Percentiles rank a stretch among this genome's conserved stretches.
phyloP scores from a whole-genome alignment of 169 alveolate species.

The Toxoplasma gondii region DNA sequence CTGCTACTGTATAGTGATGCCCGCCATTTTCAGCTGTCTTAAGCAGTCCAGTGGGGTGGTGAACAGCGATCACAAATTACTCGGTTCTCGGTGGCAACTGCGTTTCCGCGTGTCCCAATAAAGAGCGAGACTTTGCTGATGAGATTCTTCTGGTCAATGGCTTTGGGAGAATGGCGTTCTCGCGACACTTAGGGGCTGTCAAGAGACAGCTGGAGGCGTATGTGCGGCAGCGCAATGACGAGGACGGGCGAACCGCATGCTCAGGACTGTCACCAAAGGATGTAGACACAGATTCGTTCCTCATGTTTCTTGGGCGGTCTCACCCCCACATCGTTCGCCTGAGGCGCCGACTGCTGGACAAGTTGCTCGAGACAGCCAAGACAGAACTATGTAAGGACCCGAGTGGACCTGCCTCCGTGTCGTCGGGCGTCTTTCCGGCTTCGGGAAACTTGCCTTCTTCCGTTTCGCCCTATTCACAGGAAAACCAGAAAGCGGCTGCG shows the following conservation, averaged over 20 bases:
- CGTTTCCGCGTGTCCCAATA: too few species aligned
- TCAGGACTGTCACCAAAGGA: neutral
- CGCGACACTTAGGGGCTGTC: neutral
- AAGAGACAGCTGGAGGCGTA: neutral
- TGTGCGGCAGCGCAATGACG: neutral
- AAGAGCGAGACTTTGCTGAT: too few species aligned
- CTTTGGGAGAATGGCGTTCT: neutral
- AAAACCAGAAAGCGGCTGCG: neutral
- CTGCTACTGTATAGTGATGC: too few species aligned
- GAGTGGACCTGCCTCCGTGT: neutral
- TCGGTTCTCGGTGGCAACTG: too few species aligned
- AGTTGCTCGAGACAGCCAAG: neutral
- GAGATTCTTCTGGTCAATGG: too few species aligned
- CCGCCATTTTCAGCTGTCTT: too few species aligned
- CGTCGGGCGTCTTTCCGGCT: neutral
- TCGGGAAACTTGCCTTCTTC: too few species aligned
- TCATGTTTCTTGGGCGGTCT: neutral
- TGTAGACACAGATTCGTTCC: neutral
- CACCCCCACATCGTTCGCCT: conserved; percentile 9
- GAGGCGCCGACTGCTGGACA: conserved; percentile 21
- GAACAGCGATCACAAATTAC: too few species aligned
- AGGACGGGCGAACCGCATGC: neutral
- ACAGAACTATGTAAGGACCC: neutral
- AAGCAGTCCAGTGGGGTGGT: too few species aligned
- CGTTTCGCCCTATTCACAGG: neutral